phyloP scores from a whole-genome alignment of 2,329 filamentous ascomycete species.

The Beauveria sp. region DNA sequence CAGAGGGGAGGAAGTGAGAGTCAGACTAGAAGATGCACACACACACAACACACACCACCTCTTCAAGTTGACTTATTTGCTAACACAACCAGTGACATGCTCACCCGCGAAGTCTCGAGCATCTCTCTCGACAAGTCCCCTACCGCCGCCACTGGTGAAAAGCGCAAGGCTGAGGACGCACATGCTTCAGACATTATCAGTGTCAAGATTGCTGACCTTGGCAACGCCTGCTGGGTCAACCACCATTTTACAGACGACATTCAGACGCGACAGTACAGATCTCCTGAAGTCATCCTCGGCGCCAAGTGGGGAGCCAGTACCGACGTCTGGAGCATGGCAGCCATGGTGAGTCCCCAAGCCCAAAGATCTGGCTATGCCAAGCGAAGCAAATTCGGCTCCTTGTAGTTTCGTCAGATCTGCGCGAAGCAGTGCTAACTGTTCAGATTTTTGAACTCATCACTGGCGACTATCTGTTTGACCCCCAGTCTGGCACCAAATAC shows the following conservation, averaged over 20 bases:
- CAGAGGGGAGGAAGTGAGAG: not conserved
- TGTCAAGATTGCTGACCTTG: constrained; percentile 96
- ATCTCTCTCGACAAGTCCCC: constrained; percentile 80
- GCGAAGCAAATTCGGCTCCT: too few relatives aligned
- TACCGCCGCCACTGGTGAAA: constrained; percentile 50
- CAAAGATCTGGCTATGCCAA: not conserved
- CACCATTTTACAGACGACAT: constrained; percentile 99
- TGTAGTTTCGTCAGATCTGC: not conserved
- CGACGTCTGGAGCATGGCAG: constrained; percentile 98
- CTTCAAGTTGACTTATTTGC: not conserved
- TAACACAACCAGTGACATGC: constrained; percentile 57
- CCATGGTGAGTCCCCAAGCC: constrained; percentile 64
- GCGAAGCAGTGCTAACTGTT: not conserved
- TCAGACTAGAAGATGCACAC: not conserved
- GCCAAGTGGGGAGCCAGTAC: constrained; percentile 99
- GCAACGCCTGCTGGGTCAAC: constrained; percentile 97
- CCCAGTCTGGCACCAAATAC: constrained; percentile 96
- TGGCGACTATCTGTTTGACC: constrained; percentile 96
- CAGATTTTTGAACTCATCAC: constrained; percentile 97
- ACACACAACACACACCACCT: not conserved
- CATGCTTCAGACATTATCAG: constrained; percentile 69
- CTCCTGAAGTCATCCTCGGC: constrained; percentile 92
- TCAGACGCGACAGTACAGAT: constrained; percentile 93
- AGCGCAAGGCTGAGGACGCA: constrained; percentile 53
- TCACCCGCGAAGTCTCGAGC: constrained; percentile 87